These are phyloP conservation scores for Panellus pusillus DNA, from an alignment of 768 basidiomycete species.

Conservation along the genomic window DNA sequence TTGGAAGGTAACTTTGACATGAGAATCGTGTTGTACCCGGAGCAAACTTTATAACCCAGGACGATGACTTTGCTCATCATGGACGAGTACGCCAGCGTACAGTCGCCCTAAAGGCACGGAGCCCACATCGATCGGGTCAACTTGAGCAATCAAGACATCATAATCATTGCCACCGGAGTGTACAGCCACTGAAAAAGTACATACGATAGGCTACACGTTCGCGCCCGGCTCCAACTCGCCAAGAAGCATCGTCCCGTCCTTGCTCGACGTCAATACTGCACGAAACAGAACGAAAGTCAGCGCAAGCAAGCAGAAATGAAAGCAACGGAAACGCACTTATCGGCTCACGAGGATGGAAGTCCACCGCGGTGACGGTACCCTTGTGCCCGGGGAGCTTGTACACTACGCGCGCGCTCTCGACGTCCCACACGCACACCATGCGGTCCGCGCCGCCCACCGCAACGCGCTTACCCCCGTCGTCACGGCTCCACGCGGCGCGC, in stretches of 20 bases:
- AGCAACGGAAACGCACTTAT: conserved; percentile 64
- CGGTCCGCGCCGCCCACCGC: conserved; percentile 91
- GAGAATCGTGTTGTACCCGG: too few species aligned
- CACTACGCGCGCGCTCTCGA: conserved; percentile 69
- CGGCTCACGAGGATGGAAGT: conserved; percentile 95
- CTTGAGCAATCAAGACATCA: too few species aligned
- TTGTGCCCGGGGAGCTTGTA: conserved; percentile 98
- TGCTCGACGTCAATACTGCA: conserved; percentile 86
- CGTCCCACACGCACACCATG: conserved; percentile 86
- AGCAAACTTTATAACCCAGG: too few species aligned
- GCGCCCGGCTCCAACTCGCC: conserved; percentile 83
- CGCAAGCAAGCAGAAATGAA: not conserved
- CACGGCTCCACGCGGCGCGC: conserved; percentile 85
- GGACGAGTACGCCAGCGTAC: too few species aligned
- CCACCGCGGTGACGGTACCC: conserved; percentile 93
- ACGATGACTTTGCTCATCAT: too few species aligned
- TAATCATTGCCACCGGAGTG: too few species aligned
- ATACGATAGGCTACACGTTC: conserved; percentile 29
- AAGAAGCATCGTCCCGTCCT: conserved; percentile 88
- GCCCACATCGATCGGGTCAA: too few species aligned
- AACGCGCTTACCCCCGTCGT: conserved; percentile 77
- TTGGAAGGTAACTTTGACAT: too few species aligned
- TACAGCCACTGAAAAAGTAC: too few species aligned
- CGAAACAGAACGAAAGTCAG: not conserved
- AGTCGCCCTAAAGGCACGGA: too few species aligned